Conservation (phyloP, 345 rosid species). For the Heritiera littoralis region DNA sequence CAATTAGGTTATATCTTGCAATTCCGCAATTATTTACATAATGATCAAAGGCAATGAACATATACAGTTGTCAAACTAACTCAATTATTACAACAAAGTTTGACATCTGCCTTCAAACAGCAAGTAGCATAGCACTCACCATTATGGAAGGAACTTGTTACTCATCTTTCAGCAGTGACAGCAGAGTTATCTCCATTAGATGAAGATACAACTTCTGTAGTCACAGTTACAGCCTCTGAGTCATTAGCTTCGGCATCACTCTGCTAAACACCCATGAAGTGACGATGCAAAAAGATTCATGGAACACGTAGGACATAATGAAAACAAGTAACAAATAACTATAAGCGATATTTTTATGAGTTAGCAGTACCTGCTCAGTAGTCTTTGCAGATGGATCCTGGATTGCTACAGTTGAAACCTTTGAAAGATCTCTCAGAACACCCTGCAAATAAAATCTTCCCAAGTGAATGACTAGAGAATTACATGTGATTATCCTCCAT, state of each 20-base stretch:
- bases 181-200: constrained; percentile 32
- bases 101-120: not conserved
- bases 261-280: constrained; percentile 18
- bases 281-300: not conserved
- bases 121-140: not conserved
- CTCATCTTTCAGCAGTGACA: constrained; percentile 29
- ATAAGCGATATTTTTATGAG: not conserved
- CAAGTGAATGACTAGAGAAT: not conserved
- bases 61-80: constrained; percentile 19
- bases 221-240: constrained; percentile 18
- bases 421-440: constrained; percentile 39
- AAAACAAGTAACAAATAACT: not conserved
- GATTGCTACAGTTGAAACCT: constrained; percentile 19
- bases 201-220: constrained; percentile 22
- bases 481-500: not conserved
- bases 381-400: constrained; percentile 35
- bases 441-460: constrained; percentile 35
- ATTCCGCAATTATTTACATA: constrained; percentile 10
- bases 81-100: constrained; percentile 23
- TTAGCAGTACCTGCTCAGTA: constrained; percentile 28
- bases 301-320: not conserved
- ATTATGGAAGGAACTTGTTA: not conserved
- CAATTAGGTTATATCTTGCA: not conserved
- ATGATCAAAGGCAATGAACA: constrained; percentile 4
- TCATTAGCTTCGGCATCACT: constrained; percentile 26